Percentiles rank a stretch among this genome's conserved stretches.
These are phyloP conservation scores for Colletotrichum phormii DNA, from an alignment of 2,329 filamentous ascomycete species.

Conservation along the genomic window DNA sequence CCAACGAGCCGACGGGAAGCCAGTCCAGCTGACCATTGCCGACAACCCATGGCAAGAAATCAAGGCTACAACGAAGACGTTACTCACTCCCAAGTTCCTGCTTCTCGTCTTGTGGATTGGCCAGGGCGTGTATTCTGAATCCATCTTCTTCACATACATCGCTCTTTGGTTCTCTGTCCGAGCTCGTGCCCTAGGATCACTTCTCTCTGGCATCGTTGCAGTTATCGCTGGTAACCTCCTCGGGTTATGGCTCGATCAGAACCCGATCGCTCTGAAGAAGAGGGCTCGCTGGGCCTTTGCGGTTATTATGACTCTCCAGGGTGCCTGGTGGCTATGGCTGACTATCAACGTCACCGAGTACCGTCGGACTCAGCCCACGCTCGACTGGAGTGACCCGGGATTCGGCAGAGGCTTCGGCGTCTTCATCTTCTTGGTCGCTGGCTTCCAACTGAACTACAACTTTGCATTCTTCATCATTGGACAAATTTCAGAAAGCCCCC, in stretches of 20 bases:
- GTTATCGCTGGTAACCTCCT: conserved; percentile 72
- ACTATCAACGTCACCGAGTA: conserved; percentile 72
- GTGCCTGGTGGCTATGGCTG: conserved; percentile 77
- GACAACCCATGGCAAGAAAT: conserved; percentile 65
- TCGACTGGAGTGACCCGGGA: conserved; percentile 58
- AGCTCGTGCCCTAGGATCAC: conserved; percentile 56
- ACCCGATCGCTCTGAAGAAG: conserved; percentile 60
- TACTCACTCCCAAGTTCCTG: conserved; percentile 54
- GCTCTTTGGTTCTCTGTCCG: conserved; percentile 64
- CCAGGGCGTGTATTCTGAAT: conserved; percentile 57
- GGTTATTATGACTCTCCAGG: conserved; percentile 65
- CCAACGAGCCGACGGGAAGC: conserved; percentile 53
- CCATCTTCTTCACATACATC: conserved; percentile 55
- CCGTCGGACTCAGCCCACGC: conserved; percentile 60
- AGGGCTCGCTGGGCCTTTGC: conserved; percentile 65
- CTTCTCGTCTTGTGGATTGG: conserved; percentile 62
- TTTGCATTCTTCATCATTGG: conserved; percentile 76
- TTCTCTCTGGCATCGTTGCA: conserved; percentile 67
- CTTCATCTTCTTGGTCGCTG: conserved; percentile 71
- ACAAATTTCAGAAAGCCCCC: conserved; percentile 68
- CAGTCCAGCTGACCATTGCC: conserved; percentile 48
- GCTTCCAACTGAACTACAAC: conserved; percentile 79
- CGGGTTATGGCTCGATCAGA: conserved; percentile 69
- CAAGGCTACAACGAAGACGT: conserved; percentile 61
- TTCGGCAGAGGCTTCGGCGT: conserved; percentile 60